These are phyloP conservation scores for Erysimum pusillum DNA, from an alignment of 441 rosid genomes.

Conservation along the genomic window DNA sequence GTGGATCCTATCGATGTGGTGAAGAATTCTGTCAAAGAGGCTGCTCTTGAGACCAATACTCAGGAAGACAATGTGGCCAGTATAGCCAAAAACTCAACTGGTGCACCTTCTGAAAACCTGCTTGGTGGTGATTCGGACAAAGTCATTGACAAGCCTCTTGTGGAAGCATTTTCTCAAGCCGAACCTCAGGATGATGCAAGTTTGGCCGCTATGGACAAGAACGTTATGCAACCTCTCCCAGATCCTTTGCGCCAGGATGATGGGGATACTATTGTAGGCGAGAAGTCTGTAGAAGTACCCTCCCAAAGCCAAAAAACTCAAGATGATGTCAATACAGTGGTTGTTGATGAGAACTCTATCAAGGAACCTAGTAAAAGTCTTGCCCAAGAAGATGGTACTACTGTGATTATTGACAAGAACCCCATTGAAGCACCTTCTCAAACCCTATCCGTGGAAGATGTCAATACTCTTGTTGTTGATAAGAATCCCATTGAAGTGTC, in stretches of 20 bases:
- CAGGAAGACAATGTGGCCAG: conserved; percentile 22
- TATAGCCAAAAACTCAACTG: conserved; percentile 2
- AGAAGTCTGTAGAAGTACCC: conserved; percentile 37
- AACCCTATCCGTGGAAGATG: conserved; percentile 38
- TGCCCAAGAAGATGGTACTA: conserved; percentile 46
- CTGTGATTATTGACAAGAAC: conserved; percentile 45
- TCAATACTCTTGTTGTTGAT: conserved; percentile 41
- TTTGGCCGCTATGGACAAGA: conserved; percentile 33
- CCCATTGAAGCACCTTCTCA: conserved; percentile 43
- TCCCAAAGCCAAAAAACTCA: conserved; percentile 31
- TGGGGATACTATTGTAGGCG: conserved; percentile 5
- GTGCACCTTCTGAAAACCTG: conserved; percentile 30
- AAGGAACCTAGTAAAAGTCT: conserved; percentile 40
- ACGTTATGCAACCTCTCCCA: conserved; percentile 19
- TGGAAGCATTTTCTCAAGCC: conserved; percentile 29
- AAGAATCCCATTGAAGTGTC: conserved; percentile 49
- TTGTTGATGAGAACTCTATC: conserved; percentile 48
- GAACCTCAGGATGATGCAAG: conserved; percentile 26
- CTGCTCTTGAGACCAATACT: conserved; percentile 13
- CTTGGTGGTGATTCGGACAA: conserved; percentile 28
- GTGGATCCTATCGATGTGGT: conserved; percentile 34
- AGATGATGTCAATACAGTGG: conserved; percentile 51
- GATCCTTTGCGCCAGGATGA: conserved; percentile 38
- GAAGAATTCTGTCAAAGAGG: conserved; percentile 19
- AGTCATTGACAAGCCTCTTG: conserved; percentile 44